phyloP scores from a whole-genome alignment of 208 protist species.

The Leishmania arabica region DNA sequence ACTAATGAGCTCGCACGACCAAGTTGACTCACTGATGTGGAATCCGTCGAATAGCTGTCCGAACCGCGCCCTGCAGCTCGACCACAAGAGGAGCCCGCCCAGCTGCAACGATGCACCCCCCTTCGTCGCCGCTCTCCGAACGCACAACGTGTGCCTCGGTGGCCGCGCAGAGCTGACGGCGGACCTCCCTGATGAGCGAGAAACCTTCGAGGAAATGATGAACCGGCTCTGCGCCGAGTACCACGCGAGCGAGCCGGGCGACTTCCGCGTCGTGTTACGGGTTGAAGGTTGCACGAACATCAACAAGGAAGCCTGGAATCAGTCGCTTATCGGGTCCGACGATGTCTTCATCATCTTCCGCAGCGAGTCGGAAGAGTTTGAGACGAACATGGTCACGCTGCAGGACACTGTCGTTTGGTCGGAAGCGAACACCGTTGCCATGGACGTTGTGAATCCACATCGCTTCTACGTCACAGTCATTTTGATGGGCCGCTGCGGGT shows the following conservation, averaged over 20 bases:
- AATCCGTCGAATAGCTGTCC: not conserved
- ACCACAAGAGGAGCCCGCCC: too few species aligned
- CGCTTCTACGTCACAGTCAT: constrained; percentile 61
- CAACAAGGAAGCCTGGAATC: constrained; percentile 47
- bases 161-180: constrained; percentile 34
- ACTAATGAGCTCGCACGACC: not conserved
- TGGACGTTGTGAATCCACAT: constrained; percentile 66
- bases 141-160: constrained; percentile 13
- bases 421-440: constrained; percentile 24
- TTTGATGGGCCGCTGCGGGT: constrained; percentile 43
- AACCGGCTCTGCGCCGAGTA: constrained; percentile 53
- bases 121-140: not conserved
- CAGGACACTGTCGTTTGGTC: constrained; percentile 61
- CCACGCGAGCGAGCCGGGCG: constrained; percentile 38
- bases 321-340: constrained; percentile 54
- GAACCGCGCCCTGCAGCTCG: not conserved
- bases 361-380: constrained; percentile 58
- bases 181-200: constrained; percentile 26
- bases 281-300: constrained; percentile 76
- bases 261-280: constrained; percentile 39
- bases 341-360: constrained; percentile 65
- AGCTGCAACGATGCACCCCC: too few species aligned
- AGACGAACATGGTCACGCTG: constrained; percentile 33
- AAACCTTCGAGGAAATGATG: constrained; percentile 71
- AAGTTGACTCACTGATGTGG: not conserved